Evolutionary conservation across 2,329 filamentous ascomycete genomes (phyloP), one percentile per base, ranked within the genome.

Genomic region (Monosporascus sp.): DNA sequence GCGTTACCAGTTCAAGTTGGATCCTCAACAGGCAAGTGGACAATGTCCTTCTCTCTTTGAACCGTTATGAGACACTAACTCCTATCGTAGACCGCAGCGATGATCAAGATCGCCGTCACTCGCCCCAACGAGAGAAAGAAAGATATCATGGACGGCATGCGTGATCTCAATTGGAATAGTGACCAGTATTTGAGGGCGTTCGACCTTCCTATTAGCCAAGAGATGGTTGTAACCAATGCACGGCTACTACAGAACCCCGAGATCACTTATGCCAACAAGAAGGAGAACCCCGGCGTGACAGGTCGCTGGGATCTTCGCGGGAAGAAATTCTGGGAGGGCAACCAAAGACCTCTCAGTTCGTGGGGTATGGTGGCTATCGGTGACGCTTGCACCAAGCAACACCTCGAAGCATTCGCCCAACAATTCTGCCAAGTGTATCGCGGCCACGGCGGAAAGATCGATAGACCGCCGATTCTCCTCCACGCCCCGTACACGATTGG

Each of bases 31-130:
- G 69, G 72, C 74, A 66, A 59, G 62, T 52, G 24, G 37, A n/a
- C 37, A 27, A 24, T 52, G 39, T 47, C n/a, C 18, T 45, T 14
- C 27, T 52, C 6, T 15, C 49, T 24, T 37, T 8, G 15, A n/a
- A 17, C 22, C 37, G 45, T 17, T 15, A 14, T 11, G 25, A 17
- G 15, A n/a, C 20, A 22, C 54, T 56, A 50, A 53, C 43, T 8
- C 35, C 24, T 27, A 0, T 66, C 72, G 0, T 78, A 96, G 72
- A 97, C 93, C 0, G 75, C 86, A 0, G 72, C 80, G 5, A 99
- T 99, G 94, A 97, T 99, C 74, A 93, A 88, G 69, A 90, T 93
- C 63, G 92, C 93, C 0, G 93, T 96, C 5, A 90, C 88, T 6
- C 80, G 86, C 1, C 94, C 94, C 0, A 67, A 68, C 0, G 68